Percentiles rank a stretch among this genome's conserved stretches.
These are phyloP conservation scores for Penicillium roqueforti DNA, from an alignment of 495 filamentous ascomycete species.

Conservation along the genomic window DNA sequence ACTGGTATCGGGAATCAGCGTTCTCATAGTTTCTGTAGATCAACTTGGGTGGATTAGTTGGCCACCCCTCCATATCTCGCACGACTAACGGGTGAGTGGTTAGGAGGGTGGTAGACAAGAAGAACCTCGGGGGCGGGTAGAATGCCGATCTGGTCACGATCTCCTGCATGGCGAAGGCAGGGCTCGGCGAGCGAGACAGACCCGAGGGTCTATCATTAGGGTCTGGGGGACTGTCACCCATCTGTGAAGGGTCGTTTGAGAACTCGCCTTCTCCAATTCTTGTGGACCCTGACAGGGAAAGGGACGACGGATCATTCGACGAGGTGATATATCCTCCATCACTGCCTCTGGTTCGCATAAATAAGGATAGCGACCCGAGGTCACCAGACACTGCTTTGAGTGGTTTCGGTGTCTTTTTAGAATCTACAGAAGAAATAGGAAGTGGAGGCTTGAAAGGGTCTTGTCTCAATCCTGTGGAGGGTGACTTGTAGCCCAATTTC, in stretches of 20 bases:
- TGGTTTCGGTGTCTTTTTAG: background rate
- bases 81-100: constrained; percentile 25
- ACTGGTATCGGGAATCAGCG: background rate
- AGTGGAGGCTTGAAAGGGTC: background rate
- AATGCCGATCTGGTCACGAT: background rate
- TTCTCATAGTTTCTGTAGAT: constrained; percentile 29
- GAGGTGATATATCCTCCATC: background rate
- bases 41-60: constrained; percentile 9
- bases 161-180: background rate
- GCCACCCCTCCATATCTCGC: constrained; percentile 21
- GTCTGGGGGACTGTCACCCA: background rate
- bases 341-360: constrained; percentile 29
- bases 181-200: background rate
- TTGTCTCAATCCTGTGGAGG: too few relatives aligned
- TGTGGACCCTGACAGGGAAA: background rate
- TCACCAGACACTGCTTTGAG: background rate
- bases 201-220: background rate
- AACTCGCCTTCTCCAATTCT: background rate
- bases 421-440: background rate
- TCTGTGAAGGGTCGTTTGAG: background rate
- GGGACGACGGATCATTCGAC: background rate
- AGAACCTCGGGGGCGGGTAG: constrained; percentile 6
- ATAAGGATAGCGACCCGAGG: constrained; percentile 25
- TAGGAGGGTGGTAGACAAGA: constrained; percentile 30
- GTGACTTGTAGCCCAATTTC: background rate